These are phyloP conservation scores for Chlorella sp. DNA, from an alignment of 139 green algal species.

Conservation along the genomic window DNA sequence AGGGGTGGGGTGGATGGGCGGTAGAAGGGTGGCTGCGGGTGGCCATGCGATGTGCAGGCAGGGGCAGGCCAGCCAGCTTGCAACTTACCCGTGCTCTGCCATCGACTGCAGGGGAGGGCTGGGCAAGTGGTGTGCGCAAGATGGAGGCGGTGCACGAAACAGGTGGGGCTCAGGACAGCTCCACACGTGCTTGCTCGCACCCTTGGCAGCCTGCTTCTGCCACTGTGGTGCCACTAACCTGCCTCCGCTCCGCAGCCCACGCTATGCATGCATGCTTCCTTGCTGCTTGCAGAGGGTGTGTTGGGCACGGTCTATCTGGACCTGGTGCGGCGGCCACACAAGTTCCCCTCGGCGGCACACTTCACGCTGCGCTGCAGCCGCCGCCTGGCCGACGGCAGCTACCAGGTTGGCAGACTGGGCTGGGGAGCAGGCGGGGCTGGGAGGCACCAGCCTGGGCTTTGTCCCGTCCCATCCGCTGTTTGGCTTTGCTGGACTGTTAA, in stretches of 20 bases:
- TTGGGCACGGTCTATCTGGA: slow-evolving; percentile 74
- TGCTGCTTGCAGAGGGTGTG: slow-evolving; percentile 34
- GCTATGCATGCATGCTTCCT: background rate
- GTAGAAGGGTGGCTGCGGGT: too few species aligned
- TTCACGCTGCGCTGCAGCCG: slow-evolving; percentile 89
- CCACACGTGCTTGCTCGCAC: too few species aligned
- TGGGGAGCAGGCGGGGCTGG: background rate
- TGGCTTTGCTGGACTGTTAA: background rate
- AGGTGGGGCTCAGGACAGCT: background rate
- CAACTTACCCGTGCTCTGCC: too few species aligned
- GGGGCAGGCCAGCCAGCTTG: too few species aligned
- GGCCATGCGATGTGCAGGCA: too few species aligned
- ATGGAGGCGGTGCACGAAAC: slow-evolving; percentile 29
- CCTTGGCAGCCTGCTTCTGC: too few species aligned
- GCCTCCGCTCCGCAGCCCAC: background rate
- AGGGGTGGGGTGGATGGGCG: background rate
- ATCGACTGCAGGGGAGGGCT: slow-evolving; percentile 71
- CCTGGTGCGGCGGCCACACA: slow-evolving; percentile 60
- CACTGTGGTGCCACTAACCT: too few species aligned
- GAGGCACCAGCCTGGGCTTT: too few species aligned
- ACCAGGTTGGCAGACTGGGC: slow-evolving; percentile 36
- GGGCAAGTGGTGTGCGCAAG: slow-evolving; percentile 70
- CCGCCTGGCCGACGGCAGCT: slow-evolving; percentile 37
- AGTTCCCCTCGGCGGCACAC: slow-evolving; percentile 80
- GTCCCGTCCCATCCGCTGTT: too few species aligned